Percentiles rank a stretch among this genome's conserved stretches.
Evolutionary conservation across 2,329 filamentous ascomycete species (phyloP).

Genomic region (Aureobasidium zeae): DNA sequence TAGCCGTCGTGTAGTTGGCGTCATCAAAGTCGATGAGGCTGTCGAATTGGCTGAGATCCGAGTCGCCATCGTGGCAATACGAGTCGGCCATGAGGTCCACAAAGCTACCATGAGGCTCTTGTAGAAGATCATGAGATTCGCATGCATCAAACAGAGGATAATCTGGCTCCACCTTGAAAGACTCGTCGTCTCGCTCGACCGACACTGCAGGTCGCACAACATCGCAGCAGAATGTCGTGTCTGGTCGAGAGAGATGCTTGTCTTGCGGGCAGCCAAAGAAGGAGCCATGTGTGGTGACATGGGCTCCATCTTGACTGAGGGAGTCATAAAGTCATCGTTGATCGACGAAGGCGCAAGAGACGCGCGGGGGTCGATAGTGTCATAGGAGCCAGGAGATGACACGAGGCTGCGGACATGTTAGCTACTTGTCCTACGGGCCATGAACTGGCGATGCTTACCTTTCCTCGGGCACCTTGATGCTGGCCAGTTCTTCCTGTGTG

Average conservation of each 20-base stretch:
- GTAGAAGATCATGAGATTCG: constrained; percentile 27
- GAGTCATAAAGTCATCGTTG: constrained; percentile 19
- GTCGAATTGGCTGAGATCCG: constrained; percentile 16
- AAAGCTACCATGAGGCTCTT: constrained; percentile 26
- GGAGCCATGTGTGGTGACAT: constrained; percentile 11
- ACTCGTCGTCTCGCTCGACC: constrained; percentile 46
- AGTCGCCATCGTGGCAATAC: constrained; percentile 21
- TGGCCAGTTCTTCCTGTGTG: constrained; percentile 15
- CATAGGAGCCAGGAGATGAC: constrained; percentile 17
- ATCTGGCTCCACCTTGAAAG: constrained; percentile 18
- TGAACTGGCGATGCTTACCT: constrained; percentile 16
- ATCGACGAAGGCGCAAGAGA: constrained; percentile 17
- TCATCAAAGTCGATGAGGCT: constrained; percentile 10
- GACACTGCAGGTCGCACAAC: constrained; percentile 99
- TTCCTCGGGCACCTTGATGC: constrained; percentile 17
- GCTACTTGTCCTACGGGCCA: too few relatives aligned
- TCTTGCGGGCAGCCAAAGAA: constrained; percentile 12
- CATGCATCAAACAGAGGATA: constrained; percentile 26
- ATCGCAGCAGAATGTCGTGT: constrained; percentile 99
- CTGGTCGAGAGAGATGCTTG: constrained; percentile 57
- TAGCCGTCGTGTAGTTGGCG: constrained; percentile 13
- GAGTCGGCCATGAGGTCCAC: constrained; percentile 30
- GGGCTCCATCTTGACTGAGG: constrained; percentile 21
- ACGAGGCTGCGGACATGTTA: constrained; percentile 14
- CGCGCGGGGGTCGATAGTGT: constrained; percentile 19